These are phyloP conservation scores for Raffaelea deltoideospora DNA, from an alignment of 2,329 filamentous ascomycete genomes.

Conservation along the genomic window DNA sequence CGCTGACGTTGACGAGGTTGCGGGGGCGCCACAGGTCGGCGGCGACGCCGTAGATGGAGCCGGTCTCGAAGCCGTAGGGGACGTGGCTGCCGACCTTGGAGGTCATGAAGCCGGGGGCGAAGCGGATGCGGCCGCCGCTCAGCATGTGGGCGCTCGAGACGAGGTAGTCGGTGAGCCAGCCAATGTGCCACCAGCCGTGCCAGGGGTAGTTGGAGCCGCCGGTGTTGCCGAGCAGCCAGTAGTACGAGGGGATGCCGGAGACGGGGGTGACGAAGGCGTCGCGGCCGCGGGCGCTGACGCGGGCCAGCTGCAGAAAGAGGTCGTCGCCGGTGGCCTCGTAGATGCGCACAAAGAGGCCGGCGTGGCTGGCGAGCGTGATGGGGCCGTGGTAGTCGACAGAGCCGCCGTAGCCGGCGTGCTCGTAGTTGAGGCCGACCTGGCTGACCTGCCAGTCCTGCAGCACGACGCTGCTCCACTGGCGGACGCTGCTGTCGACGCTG, in stretches of 20 bases:
- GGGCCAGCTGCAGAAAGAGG: constrained; percentile 5
- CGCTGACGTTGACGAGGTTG: not conserved
- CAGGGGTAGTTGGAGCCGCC: constrained; percentile 6
- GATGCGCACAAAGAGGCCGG: constrained; percentile 5
- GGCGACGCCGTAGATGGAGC: constrained; percentile 3
- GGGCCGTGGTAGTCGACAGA: constrained; percentile 4
- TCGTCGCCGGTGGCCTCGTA: constrained; percentile 4
- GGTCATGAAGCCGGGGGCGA: constrained; percentile 6
- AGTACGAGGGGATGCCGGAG: constrained; percentile 6
- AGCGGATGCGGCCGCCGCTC: constrained; percentile 2
- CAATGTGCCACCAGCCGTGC: constrained; percentile 9
- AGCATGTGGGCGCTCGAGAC: constrained; percentile 4
- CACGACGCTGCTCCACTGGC: not conserved
- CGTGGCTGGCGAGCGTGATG: constrained; percentile 6
- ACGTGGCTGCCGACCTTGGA: constrained; percentile 7
- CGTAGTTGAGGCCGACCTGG: constrained; percentile 6
- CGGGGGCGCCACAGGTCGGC: constrained; percentile 5
- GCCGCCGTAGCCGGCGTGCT: constrained; percentile 6
- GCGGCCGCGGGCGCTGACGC: constrained; percentile 5
- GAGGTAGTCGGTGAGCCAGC: constrained; percentile 7
- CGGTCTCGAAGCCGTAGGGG: constrained; percentile 4
- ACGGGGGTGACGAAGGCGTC: constrained; percentile 5
- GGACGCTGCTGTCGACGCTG: constrained; percentile 1
- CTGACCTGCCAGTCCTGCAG: constrained; percentile 6
- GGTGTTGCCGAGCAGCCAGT: constrained; percentile 7